Base-by-base conservation (phyloP, 768 basidiomycete genomes). In the Calocera cornea region DNA sequence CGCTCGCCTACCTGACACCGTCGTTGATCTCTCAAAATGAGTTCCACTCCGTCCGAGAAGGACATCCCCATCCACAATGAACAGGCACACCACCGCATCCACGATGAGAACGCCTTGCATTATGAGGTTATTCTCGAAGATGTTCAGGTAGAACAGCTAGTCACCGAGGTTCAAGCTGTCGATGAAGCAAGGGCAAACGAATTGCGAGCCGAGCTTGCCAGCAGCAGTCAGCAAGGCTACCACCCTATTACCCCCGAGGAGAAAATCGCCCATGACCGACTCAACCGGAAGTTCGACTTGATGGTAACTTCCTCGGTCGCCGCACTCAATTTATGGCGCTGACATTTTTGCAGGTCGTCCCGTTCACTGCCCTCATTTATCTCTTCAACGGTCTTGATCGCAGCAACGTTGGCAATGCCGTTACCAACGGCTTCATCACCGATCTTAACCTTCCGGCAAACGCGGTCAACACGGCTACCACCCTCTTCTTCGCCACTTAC, bases 401-500 rank as follows among this genome's bases (percentile, higher is more conserved):
- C 2, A 40, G 34, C 40, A 70, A 70, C 50, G 60, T 70, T 47
- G 69, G 69, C 10, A 70, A 70, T 64, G 69, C 69, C 10, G 33
- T 65, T 17, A 70, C 69, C 2, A 68, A 68, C 65, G 64, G 64
- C 22, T 70, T 70, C 44, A 64, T 66, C 22, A 38, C 29, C 2
- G 68, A 68, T 36, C 41, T 68, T 29, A 68, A 68, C 36, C 65
- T 70, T n/a, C 68, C 69, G 31, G 67, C 65, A n/a, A 65, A 47
- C 33, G 68, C 69, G 7, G 69, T 71, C 14, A 69, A 69, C 49
- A 69, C 63, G 40, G 69, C 66, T 19, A 44, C 64, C 2, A 64
- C 68, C 14, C 33, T 71, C 7, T 71, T 71, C 66, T 71, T 71
- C 54, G 67, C 67, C 66, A 71, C 68, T 19, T 69, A 60, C 54